Evolutionary conservation across 768 basidiomycete genomes (phyloP).

Genomic region (Lanmaoa pseudosensibilis): DNA sequence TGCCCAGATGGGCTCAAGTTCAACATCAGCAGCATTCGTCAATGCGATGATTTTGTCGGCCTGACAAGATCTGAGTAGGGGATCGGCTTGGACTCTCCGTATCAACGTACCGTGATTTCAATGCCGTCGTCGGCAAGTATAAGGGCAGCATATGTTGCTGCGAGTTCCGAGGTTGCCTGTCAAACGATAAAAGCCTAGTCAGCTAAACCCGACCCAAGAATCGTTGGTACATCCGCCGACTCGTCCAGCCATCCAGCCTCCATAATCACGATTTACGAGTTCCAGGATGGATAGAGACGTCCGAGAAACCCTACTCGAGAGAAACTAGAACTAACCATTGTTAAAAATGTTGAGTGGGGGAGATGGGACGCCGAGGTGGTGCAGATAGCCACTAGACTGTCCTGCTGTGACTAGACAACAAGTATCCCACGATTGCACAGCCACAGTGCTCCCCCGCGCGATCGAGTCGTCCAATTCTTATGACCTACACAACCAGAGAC

Average conservation of each 20-base stretch:
- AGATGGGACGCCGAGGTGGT: constrained; percentile 19
- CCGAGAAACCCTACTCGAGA: neutral
- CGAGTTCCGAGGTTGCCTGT: constrained; percentile 72
- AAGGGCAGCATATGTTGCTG: constrained; percentile 94
- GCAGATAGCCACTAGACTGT: neutral
- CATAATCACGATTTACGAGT: neutral
- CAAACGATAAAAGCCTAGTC: constrained; percentile 1
- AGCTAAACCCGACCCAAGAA: constrained; percentile 6
- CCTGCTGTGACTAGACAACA: neutral
- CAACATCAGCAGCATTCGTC: constrained; percentile 78
- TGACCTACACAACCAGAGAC: constrained; percentile 18
- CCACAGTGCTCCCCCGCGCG: too few relatives aligned
- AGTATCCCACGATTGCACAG: constrained; percentile 19
- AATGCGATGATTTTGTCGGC: constrained; percentile 90
- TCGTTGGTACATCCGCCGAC: constrained; percentile 11
- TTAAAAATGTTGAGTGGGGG: constrained; percentile 7
- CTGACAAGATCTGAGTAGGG: constrained; percentile 40
- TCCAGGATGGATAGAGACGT: neutral
- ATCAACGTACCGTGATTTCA: constrained; percentile 87
- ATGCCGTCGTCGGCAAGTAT: constrained; percentile 97
- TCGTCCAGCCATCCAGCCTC: constrained; percentile 21
- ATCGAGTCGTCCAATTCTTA: too few relatives aligned
- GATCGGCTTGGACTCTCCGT: neutral
- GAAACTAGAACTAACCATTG: constrained; percentile 27
- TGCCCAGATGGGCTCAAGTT: constrained; percentile 97